These are phyloP conservation scores for Rhizopogon roseolus DNA, from an alignment of 768 basidiomycete species.

Conservation along the genomic window DNA sequence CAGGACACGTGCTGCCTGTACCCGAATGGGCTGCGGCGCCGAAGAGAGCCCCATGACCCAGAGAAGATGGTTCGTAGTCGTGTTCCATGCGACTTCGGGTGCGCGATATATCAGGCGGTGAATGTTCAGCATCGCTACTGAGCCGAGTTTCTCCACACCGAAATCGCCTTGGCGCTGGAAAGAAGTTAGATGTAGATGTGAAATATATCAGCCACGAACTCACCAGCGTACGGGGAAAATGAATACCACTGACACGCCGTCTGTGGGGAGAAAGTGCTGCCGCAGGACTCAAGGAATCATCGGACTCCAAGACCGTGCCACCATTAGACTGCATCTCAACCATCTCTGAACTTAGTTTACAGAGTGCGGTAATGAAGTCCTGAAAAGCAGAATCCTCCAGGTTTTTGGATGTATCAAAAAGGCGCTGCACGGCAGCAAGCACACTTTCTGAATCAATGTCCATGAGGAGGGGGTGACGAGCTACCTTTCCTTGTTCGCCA, in stretches of 20 bases:
- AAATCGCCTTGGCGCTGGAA: slow-evolving; percentile 87
- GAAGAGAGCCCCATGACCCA: slow-evolving; percentile 63
- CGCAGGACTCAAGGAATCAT: slow-evolving; percentile 27
- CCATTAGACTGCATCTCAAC: slow-evolving; percentile 73
- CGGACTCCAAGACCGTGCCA: slow-evolving; percentile 13
- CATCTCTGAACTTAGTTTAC: slow-evolving; percentile 89
- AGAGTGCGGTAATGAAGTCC: slow-evolving; percentile 73
- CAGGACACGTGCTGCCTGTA: slow-evolving; percentile 85
- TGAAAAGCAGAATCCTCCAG: slow-evolving; percentile 80
- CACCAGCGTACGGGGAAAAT: slow-evolving; percentile 73
- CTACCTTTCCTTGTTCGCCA: slow-evolving; percentile 13
- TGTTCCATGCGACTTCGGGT: slow-evolving; percentile 80
- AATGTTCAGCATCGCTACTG: slow-evolving; percentile 77
- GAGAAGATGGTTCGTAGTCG: slow-evolving; percentile 76
- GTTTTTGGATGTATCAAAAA: slow-evolving; percentile 84
- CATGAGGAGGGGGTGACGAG: slow-evolving; percentile 56
- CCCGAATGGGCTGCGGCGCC: slow-evolving; percentile 73
- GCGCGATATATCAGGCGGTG: slow-evolving; percentile 82
- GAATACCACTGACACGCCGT: slow-evolving; percentile 84
- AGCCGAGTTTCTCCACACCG: slow-evolving; percentile 83
- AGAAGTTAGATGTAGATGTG: background rate
- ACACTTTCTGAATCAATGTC: slow-evolving; percentile 78
- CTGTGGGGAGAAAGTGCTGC: slow-evolving; percentile 46
- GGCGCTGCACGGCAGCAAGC: slow-evolving; percentile 65
- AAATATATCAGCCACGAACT: slow-evolving; percentile 20